Evolutionary conservation across 2,329 filamentous ascomycete species (phyloP), one percentile per base, ranked within the genome.

Genomic region (Rutstroemia sp.): DNA sequence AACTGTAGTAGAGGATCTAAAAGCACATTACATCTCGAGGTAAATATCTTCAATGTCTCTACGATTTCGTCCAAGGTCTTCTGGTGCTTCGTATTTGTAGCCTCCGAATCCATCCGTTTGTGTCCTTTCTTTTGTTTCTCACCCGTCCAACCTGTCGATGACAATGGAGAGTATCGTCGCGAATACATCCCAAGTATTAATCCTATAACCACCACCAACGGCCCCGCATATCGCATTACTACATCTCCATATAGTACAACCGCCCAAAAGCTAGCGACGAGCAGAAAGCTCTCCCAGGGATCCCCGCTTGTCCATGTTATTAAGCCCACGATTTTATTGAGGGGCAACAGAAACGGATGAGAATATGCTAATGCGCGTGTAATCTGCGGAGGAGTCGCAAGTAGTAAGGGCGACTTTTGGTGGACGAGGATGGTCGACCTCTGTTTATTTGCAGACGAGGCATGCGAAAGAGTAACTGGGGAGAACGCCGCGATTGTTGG

Each of bases 31-130:
- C 94, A 96, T 49, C 94, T 82, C 5, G 87, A 88, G 0, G 92
- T 97, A 64, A 99, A 89, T 62, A 91, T 84, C 70, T 91, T 90
- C 46, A 99, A 75, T 0, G 89, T 95, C 65, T 97, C 92, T 56
- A 99, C 88, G 59, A 99, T 99, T 73, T 99, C 94, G 70, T 99
- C 94, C 52, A 99, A 73, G 51, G 91, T 96, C 76, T 96, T 96
- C 67, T 96, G 89, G 65, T 94, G 89, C 58, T 87, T 85, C 44
- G 85, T 86, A 59, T 80, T 84, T 6, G 79, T 82, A 16, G 73
- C 69, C 65, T 90, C 88, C 8, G 77, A 69, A 5, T 67, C 63
- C 48, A 58, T 56, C 36, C 75, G 75, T 58, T 76, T 80, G 55
- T 80, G 76, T 34, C 72, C 73, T 54, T 79, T 79, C 66, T 82